phyloP scores from a whole-genome alignment of 805 yeast species.

The Candida sithepensis region DNA sequence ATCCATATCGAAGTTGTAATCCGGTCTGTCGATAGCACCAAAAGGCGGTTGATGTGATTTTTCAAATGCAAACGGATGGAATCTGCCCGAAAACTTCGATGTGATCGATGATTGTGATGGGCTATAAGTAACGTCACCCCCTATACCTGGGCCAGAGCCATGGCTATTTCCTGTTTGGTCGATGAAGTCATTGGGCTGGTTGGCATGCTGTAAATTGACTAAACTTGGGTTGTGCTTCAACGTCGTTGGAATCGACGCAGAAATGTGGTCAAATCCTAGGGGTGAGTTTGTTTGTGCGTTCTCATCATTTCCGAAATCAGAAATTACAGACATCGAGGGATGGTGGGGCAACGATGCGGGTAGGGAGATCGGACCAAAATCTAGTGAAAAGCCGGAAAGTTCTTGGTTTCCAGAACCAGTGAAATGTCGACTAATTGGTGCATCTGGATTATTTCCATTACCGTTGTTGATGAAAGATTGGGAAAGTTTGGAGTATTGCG shows the following conservation, averaged over 20 bases:
- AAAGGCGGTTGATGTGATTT: constrained; percentile 6
- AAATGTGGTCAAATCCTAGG: constrained; percentile 18
- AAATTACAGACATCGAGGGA: constrained; percentile 8
- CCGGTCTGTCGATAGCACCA: constrained; percentile 8
- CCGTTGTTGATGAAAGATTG: constrained; percentile 20
- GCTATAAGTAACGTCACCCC: constrained; percentile 15
- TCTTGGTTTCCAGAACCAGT: constrained; percentile 1
- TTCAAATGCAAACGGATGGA: constrained; percentile 15
- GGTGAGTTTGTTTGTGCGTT: constrained; percentile 17
- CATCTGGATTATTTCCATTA: not conserved
- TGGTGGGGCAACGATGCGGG: constrained; percentile 7
- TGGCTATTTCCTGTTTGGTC: not conserved
- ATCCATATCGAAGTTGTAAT: constrained; percentile 25
- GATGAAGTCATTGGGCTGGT: not conserved
- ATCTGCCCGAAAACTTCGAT: constrained; percentile 10
- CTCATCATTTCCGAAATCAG: constrained; percentile 10
- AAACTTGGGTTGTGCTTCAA: constrained; percentile 22
- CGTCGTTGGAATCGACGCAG: constrained; percentile 21
- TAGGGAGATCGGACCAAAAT: constrained; percentile 17
- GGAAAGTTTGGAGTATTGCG: constrained; percentile 27
- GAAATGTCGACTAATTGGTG: not conserved
- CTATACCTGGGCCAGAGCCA: not conserved
- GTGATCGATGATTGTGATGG: constrained; percentile 23
- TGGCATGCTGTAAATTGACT: constrained; percentile 9
- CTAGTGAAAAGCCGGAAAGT: constrained; percentile 10